Conservation (phyloP, 441 rosid genomes). For the Breynia disticha region DNA sequence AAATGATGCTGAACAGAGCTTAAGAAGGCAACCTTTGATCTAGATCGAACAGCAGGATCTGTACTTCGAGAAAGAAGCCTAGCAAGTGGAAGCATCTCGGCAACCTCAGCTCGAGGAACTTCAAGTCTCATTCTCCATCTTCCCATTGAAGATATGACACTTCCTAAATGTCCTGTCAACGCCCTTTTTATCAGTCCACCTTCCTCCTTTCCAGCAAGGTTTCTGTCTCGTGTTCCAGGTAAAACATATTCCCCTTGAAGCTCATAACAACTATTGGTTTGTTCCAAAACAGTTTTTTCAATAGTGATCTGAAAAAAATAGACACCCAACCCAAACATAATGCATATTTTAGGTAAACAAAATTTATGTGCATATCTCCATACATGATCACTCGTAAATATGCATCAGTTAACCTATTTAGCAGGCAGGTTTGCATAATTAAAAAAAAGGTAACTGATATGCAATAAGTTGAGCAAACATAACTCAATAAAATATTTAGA, state of each 20-base stretch:
- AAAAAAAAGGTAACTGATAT: background rate
- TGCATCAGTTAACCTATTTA: too few species aligned
- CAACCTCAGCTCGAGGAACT: constrained; percentile 96
- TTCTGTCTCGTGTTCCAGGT: constrained; percentile 89
- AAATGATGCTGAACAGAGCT: background rate
- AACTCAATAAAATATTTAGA: background rate
- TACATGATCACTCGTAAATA: too few species aligned
- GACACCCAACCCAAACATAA: background rate
- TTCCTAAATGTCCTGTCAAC: constrained; percentile 91
- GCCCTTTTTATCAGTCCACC: constrained; percentile 84
- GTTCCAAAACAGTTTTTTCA: constrained; percentile 91
- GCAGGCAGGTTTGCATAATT: too few species aligned
- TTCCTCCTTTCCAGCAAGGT: constrained; percentile 55
- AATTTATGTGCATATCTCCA: too few species aligned
- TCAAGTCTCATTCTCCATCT: constrained; percentile 99
- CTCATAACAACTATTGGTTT: constrained; percentile 86
- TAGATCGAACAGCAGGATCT: constrained; percentile 94
- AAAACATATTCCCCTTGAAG: constrained; percentile 99
- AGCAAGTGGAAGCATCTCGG: constrained; percentile 99
- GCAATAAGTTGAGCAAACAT: background rate
- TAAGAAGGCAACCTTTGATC: constrained; percentile 72
- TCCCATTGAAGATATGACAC: constrained; percentile 98
- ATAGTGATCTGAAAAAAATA: constrained; percentile 52
- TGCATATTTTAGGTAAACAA: too few species aligned
- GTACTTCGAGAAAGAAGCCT: constrained; percentile 93